Percentiles rank a stretch among this genome's conserved stretches.
phyloP scores from a whole-genome alignment of 83 land plant species.

The Picea mariana region DNA sequence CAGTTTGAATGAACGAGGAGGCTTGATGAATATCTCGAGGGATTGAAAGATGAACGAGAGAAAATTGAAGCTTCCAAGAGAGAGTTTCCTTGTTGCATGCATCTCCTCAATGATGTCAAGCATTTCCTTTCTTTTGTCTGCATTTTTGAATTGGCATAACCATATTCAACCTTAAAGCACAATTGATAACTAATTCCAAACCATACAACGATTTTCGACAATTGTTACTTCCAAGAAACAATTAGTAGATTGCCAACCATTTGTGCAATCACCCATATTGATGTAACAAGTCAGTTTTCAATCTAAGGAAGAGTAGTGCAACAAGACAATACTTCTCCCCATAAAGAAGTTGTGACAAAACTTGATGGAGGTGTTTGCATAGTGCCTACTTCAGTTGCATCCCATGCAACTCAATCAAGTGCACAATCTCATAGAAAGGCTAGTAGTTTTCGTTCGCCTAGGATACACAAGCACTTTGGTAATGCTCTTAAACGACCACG shows the following conservation, averaged over 20 bases:
- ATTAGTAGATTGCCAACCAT: slow-evolving; percentile 23
- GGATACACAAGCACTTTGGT: too few species aligned
- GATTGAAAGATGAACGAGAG: slow-evolving; percentile 83
- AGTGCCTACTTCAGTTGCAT: not conserved
- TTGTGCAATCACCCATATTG: not conserved
- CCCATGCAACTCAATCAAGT: not conserved
- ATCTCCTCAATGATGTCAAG: slow-evolving; percentile 87
- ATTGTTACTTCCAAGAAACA: slow-evolving; percentile 75
- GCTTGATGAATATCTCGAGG: slow-evolving; percentile 67
- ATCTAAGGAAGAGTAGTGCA: slow-evolving; percentile 1
- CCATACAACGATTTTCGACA: slow-evolving; percentile 36
- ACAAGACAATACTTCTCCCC: slow-evolving; percentile 35
- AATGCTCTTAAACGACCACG: too few species aligned
- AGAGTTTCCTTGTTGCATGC: slow-evolving; percentile 97
- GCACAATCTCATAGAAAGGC: slow-evolving; percentile 64
- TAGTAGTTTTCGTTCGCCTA: slow-evolving; percentile 38
- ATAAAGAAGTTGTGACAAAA: not conserved
- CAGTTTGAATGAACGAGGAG: slow-evolving; percentile 37
- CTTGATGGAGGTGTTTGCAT: not conserved
- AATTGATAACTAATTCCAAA: not conserved
- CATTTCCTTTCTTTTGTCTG: not conserved
- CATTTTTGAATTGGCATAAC: not conserved
- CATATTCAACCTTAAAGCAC: not conserved
- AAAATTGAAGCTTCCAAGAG: slow-evolving; percentile 99
- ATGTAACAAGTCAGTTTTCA: not conserved